These are phyloP conservation scores for Hypomontagnella monticulosa DNA, from an alignment of 495 filamentous ascomycete species.

Conservation along the genomic window DNA sequence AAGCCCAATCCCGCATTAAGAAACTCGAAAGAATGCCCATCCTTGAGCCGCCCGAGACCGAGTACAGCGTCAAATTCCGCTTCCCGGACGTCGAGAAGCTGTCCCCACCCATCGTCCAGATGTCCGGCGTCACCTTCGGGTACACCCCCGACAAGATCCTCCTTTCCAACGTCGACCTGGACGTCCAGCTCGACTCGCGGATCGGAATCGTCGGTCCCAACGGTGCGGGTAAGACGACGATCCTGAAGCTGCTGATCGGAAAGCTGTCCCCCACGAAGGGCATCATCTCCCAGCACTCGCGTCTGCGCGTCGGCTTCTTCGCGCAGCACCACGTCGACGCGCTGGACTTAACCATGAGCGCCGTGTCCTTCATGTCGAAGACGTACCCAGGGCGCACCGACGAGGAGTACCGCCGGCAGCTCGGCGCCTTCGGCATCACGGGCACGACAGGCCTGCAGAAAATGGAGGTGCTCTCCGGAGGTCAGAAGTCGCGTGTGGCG, in stretches of 20 bases:
- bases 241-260: slow-evolving; percentile 92
- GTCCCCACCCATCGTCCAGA: slow-evolving; percentile 97
- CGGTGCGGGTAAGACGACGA: slow-evolving; percentile 97
- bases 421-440: slow-evolving; percentile 98
- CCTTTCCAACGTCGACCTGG: slow-evolving; percentile 86
- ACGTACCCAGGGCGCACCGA: slow-evolving; percentile 89
- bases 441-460: slow-evolving; percentile 97
- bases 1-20: slow-evolving; percentile 98
- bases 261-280: slow-evolving; percentile 81
- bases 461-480: slow-evolving; percentile 93
- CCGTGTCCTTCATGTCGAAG: slow-evolving; percentile 95
- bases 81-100: slow-evolving; percentile 99
- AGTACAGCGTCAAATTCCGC: slow-evolving; percentile 96
- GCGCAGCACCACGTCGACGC: slow-evolving; percentile 99
- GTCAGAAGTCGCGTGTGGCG: slow-evolving; percentile 97
- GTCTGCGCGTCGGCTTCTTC: slow-evolving; percentile 93
- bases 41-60: slow-evolving; percentile 87
- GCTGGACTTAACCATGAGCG: slow-evolving; percentile 84
- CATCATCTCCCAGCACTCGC: slow-evolving; percentile 84
- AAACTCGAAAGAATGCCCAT: slow-evolving; percentile 97
- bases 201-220: slow-evolving; percentile 99
- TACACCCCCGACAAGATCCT: slow-evolving; percentile 84
- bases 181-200: slow-evolving; percentile 96
- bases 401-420: slow-evolving; percentile 95
- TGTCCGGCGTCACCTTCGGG: slow-evolving; percentile 91